Evolutionary conservation across 2,329 filamentous ascomycete species (phyloP).

Genomic region (Penicillium sp.): DNA sequence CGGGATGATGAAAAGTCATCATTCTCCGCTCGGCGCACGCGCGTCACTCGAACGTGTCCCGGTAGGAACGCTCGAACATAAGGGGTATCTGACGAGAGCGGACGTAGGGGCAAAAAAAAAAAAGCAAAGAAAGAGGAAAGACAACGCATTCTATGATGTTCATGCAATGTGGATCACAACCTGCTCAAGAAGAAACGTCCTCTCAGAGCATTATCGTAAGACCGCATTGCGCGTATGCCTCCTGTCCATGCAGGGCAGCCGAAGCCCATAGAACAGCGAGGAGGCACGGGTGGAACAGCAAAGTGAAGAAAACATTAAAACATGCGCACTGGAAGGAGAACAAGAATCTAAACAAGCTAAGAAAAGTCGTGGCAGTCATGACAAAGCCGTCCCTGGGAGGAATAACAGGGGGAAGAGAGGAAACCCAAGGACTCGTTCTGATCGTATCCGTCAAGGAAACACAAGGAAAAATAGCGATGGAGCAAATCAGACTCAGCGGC

Average conservation of each 20-base stretch:
- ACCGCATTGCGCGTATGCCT: slow-evolving; percentile 42
- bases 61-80: slow-evolving; percentile 43
- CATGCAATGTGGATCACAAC: slow-evolving; percentile 43
- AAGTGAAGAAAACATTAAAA: slow-evolving; percentile 21
- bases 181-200: slow-evolving; percentile 30
- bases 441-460: slow-evolving; percentile 41
- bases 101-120: slow-evolving; percentile 46
- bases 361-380: slow-evolving; percentile 47
- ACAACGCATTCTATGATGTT: slow-evolving; percentile 57
- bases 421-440: slow-evolving; percentile 39
- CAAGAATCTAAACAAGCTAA: slow-evolving; percentile 27
- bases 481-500: slow-evolving; percentile 42
- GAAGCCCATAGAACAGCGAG: slow-evolving; percentile 26
- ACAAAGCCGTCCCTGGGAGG: slow-evolving; percentile 45
- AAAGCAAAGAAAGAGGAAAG: slow-evolving; percentile 42
- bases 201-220: slow-evolving; percentile 32
- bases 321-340: slow-evolving; percentile 2
- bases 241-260: slow-evolving; percentile 38
- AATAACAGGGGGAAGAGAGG: slow-evolving; percentile 25
- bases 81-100: slow-evolving; percentile 52
- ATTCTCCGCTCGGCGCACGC: slow-evolving; percentile 40
- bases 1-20: slow-evolving; percentile 35
- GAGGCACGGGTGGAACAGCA: slow-evolving; percentile 18
- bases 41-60: slow-evolving; percentile 41
- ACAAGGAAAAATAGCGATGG: slow-evolving; percentile 34